A percentile compares a stretch with the other conserved stretches of the same genome.
These are phyloP conservation scores for Sporisorium exsertum DNA, from an alignment of 1,284 basidiomycete genomes.

Conservation along the genomic window DNA sequence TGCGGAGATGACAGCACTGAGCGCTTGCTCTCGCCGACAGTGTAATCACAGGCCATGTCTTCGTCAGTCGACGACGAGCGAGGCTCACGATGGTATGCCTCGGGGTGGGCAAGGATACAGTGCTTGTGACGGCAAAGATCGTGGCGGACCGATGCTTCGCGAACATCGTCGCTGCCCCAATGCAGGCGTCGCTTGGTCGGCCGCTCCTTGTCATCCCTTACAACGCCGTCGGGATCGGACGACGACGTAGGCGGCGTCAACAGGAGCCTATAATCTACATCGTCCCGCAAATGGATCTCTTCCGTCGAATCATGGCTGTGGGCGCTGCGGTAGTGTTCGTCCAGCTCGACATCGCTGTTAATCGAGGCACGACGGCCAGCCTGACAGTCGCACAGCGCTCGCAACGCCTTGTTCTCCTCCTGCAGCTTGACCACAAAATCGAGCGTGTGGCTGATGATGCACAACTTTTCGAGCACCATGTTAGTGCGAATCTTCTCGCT, in stretches of 20 bases:
- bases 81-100: neutral
- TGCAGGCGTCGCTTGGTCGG: slow-evolving; percentile 40
- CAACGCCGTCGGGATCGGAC: slow-evolving; percentile 1
- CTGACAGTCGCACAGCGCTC: slow-evolving; percentile 36
- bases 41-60: neutral
- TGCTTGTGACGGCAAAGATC: slow-evolving; percentile 14
- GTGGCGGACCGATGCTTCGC: slow-evolving; percentile 22
- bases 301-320: slow-evolving; percentile 12
- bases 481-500: slow-evolving; percentile 39
- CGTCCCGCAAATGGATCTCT: neutral
- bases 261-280: neutral
- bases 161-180: slow-evolving; percentile 54
- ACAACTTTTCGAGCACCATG: slow-evolving; percentile 67
- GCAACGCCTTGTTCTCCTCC: slow-evolving; percentile 40
- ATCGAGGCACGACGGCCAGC: slow-evolving; percentile 17
- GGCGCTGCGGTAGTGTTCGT: slow-evolving; percentile 35
- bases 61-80: neutral
- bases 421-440: slow-evolving; percentile 51
- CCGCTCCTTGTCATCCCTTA: neutral
- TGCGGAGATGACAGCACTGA: neutral
- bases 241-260: slow-evolving; percentile 10
- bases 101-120: neutral
- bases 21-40: neutral
- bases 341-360: slow-evolving; percentile 21
- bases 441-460: slow-evolving; percentile 65